Conservation (phyloP, 2,329 filamentous ascomycete species). For the Achaetomium macrosporum region DNA sequence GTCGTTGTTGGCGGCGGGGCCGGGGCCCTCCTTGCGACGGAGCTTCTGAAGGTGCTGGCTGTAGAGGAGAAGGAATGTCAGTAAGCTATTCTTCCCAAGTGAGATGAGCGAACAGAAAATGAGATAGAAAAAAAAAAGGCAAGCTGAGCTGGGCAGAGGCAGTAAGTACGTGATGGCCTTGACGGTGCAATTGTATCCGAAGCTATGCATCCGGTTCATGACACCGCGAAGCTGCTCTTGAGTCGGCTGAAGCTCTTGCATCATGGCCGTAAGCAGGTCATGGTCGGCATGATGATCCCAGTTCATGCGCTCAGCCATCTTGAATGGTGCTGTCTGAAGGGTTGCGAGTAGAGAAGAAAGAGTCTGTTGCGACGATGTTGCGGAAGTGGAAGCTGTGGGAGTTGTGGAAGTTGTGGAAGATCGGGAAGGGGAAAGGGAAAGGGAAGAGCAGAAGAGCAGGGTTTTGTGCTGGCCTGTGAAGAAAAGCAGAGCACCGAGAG, state of each 20-base stretch:
- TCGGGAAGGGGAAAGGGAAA: neutral
- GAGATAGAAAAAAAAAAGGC: constrained; percentile 4
- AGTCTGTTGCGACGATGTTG: neutral
- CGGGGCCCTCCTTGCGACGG: constrained; percentile 26
- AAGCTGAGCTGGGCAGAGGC: neutral
- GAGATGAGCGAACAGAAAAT: constrained; percentile 5
- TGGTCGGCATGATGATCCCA: constrained; percentile 27
- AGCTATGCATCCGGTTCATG: constrained; percentile 20
- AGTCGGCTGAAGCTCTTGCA: constrained; percentile 22
- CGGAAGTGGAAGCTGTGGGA: neutral
- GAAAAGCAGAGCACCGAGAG: neutral
- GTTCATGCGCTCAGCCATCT: constrained; percentile 21
- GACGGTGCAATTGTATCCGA: constrained; percentile 26
- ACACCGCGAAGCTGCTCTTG: constrained; percentile 25
- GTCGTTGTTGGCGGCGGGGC: neutral
- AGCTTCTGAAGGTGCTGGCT: constrained; percentile 35
- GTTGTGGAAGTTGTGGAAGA: neutral
- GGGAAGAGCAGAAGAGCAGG: neutral
- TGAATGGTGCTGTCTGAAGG: neutral
- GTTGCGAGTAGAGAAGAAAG: neutral
- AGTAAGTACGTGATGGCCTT: constrained; percentile 29
- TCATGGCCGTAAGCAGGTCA: constrained; percentile 27
- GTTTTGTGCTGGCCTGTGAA: neutral
- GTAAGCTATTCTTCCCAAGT: neutral
- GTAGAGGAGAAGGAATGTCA: neutral